phyloP scores from a whole-genome alignment of 2,329 filamentous ascomycete genomes.

The Clonostachys rosea region DNA sequence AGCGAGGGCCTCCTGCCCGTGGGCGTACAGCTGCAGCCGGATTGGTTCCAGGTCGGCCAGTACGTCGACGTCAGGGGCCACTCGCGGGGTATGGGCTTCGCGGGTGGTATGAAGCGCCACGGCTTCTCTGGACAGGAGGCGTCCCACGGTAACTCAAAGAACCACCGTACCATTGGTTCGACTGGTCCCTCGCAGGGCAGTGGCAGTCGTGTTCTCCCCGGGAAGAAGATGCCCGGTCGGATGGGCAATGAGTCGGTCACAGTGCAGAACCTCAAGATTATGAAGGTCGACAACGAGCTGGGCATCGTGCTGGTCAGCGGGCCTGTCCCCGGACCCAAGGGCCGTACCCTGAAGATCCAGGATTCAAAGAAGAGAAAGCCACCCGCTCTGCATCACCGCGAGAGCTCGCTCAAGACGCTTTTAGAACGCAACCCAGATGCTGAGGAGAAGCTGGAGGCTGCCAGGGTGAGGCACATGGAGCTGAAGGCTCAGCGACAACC shows the following conservation, averaged over 20 bases:
- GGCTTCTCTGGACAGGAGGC: conserved; percentile 86
- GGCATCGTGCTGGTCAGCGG: conserved; percentile 88
- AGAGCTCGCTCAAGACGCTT: conserved; percentile 35
- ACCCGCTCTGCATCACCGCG: conserved; percentile 42
- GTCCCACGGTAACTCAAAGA: conserved; percentile 92
- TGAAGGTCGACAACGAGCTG: conserved; percentile 82
- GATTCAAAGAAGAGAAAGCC: conserved; percentile 83
- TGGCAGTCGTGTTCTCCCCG: conserved; percentile 87
- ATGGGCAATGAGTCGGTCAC: conserved; percentile 92
- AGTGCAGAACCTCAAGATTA: conserved; percentile 83
- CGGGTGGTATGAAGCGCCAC: conserved; percentile 96
- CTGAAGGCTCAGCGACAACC: conserved; percentile 38
- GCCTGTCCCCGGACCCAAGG: conserved; percentile 82
- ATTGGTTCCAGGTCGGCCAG: conserved; percentile 88
- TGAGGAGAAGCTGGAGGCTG: conserved; percentile 38
- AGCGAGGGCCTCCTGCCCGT: conserved; percentile 69
- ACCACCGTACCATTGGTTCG: conserved; percentile 89
- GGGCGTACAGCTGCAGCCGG: conserved; percentile 72
- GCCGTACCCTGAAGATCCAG: conserved; percentile 77
- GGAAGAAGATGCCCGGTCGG: conserved; percentile 95
- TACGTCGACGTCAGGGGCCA: conserved; percentile 81
- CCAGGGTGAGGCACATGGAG: conserved; percentile 45
- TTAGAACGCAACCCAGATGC: conserved; percentile 41
- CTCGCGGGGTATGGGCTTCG: conserved; percentile 86
- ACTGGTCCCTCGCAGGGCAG: conserved; percentile 85